These are phyloP conservation scores for Amanita rimosa DNA, from an alignment of 768 basidiomycete genomes.

Conservation along the genomic window DNA sequence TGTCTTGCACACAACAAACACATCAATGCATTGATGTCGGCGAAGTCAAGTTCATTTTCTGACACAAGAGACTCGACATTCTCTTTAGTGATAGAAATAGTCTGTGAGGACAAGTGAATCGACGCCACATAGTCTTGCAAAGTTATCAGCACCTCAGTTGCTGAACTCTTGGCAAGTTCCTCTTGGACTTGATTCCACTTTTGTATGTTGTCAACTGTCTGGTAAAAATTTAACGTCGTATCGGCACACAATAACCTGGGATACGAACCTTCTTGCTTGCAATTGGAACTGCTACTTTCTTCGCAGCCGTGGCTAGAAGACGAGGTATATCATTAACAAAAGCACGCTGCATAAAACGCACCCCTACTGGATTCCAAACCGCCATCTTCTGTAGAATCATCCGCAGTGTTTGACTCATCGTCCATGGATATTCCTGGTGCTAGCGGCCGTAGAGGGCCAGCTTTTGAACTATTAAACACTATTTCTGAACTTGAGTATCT, in stretches of 20 bases:
- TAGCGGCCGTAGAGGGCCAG: slow-evolving; percentile 23
- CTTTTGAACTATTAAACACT: slow-evolving; percentile 1
- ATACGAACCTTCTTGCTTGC: slow-evolving; percentile 69
- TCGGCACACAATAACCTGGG: neutral
- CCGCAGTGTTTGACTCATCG: slow-evolving; percentile 33
- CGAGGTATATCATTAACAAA: neutral
- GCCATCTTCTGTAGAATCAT: slow-evolving; percentile 29
- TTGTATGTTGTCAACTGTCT: slow-evolving; percentile 85
- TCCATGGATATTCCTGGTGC: slow-evolving; percentile 60
- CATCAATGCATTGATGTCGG: slow-evolving; percentile 60
- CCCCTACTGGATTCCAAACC: slow-evolving; percentile 38
- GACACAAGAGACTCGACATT: slow-evolving; percentile 23
- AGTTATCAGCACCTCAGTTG: neutral
- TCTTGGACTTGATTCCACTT: slow-evolving; percentile 98
- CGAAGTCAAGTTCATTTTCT: slow-evolving; percentile 72
- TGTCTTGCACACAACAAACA: slow-evolving; percentile 90
- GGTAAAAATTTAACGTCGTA: neutral
- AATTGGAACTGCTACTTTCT: slow-evolving; percentile 73
- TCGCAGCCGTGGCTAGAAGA: slow-evolving; percentile 27
- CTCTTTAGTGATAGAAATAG: slow-evolving; percentile 6
- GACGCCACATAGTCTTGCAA: neutral
- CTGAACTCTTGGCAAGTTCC: slow-evolving; percentile 50
- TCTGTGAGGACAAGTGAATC: neutral
- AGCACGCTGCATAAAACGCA: slow-evolving; percentile 17
- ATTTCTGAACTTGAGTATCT: slow-evolving; percentile 13